Base-by-base conservation (phyloP, 371 early-diverging fungal genomes). In the Mycotypha africana region DNA sequence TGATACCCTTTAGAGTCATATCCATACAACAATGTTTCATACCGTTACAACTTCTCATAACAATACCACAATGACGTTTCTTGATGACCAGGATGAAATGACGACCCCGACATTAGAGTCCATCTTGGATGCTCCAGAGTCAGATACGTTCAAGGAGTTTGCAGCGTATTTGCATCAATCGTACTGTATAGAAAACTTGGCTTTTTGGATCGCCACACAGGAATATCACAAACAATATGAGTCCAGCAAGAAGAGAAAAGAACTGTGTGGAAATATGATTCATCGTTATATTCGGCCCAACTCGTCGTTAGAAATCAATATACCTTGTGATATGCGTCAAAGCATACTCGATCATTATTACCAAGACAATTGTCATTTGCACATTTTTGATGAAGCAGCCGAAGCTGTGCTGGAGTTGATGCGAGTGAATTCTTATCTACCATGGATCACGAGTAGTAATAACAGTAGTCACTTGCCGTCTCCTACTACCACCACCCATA, bases 301-400 rank as follows among this genome's bases (percentile, higher is more conserved):
- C 36, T 61, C 74, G 17, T 56, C 66, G n/a, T 65, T 65, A 45
- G 74, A 73, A 42, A 73, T 73, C 49, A 73, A 73, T 38, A 73
- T 73, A 30, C 74, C 70, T 15, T 73, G 70, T 36, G 70, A 69
- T 22, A 73, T 73, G 60, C 53, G 74, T 35, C 59, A 65, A 25
- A 17, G 52, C 1, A 73, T 73, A 23, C 45, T 73, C 19, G 52
- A 62, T n/a, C 42, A 48, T 14, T 58, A 62, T 24, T 32, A 44
- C 17, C 38, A 38, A 2, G 38, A 53, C 16, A 43, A 60, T 14
- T 58, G 47, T 24, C 60, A 64, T 31, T 58, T 58, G 19, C 43
- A 45, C 17, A 22, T 73, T 7, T 73, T 73, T 47, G 40, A 49
- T 19, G 49, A 49, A 15, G 70, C 74, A 36, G 50, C 58, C 7